A percentile compares a stretch with the other conserved stretches of the same genome.
phyloP scores from a whole-genome alignment of 2,329 filamentous ascomycete species.

The Clonostachys solani region DNA sequence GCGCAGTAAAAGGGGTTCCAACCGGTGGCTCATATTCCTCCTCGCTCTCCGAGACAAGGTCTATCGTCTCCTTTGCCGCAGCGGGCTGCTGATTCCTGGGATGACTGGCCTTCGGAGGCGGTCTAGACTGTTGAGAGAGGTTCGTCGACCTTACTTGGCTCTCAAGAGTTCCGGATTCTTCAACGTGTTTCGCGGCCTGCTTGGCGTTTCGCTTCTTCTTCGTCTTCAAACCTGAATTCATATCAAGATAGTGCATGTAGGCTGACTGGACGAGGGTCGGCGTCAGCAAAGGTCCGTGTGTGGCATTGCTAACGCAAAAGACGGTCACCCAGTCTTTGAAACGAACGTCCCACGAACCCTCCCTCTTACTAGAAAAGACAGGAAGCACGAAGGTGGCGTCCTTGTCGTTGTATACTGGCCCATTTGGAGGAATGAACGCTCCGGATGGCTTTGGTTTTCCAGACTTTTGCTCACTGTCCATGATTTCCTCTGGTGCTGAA shows the following conservation, averaged over 20 bases:
- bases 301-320: conserved; percentile 18
- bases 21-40: conserved; percentile 15
- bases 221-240: conserved; percentile 18
- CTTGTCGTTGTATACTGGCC: conserved; percentile 11
- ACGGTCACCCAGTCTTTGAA: conserved; percentile 26
- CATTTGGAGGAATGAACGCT: conserved; percentile 10
- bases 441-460: neutral
- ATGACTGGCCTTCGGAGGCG: neutral
- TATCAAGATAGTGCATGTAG: conserved; percentile 22
- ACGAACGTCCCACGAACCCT: conserved; percentile 25
- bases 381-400: conserved; percentile 17
- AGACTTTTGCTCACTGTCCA: too few species aligned
- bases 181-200: conserved; percentile 16
- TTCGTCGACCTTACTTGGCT: conserved; percentile 4
- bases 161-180: conserved; percentile 14
- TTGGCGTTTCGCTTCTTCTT: conserved; percentile 24
- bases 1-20: too few species aligned
- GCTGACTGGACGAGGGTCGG: conserved; percentile 13
- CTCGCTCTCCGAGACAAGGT: conserved; percentile 14
- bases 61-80: neutral
- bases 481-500: too few species aligned
- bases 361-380: conserved; percentile 13
- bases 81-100: neutral
- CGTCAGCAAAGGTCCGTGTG: conserved; percentile 12
- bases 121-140: neutral